Evolutionary conservation across 768 basidiomycete species (phyloP).

Genomic region (Leccinum boreale): DNA sequence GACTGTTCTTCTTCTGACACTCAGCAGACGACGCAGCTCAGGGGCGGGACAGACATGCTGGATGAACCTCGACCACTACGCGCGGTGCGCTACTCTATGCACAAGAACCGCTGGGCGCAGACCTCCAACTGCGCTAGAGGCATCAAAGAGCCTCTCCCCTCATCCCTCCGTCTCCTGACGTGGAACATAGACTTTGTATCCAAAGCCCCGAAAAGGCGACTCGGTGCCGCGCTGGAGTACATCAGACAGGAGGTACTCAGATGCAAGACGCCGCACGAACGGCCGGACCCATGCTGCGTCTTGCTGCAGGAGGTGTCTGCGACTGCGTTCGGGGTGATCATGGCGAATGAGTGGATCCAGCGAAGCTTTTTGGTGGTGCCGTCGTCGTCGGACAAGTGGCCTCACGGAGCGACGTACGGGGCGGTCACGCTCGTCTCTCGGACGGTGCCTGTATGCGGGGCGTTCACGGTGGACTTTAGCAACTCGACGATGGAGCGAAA

Average conservation of each 20-base stretch:
- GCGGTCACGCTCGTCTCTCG: conserved; percentile 67
- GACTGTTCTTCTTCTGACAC: conserved; percentile 27
- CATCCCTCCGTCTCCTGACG: conserved; percentile 53
- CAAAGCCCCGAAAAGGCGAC: conserved; percentile 39
- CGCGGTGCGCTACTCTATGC: conserved; percentile 32
- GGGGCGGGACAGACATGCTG: conserved; percentile 18
- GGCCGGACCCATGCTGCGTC: conserved; percentile 58
- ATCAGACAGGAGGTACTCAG: conserved; percentile 51
- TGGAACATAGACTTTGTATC: conserved; percentile 67
- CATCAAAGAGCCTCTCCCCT: conserved; percentile 36
- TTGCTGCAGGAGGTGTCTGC: conserved; percentile 66
- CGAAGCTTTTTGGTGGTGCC: conserved; percentile 59
- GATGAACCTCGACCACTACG: conserved; percentile 29
- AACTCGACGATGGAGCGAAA: conserved; percentile 49
- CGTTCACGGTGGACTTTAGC: conserved; percentile 52
- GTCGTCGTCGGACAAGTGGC: conserved; percentile 53
- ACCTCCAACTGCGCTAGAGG: conserved; percentile 35
- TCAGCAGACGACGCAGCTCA: conserved; percentile 18
- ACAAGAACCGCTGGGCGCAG: conserved; percentile 32
- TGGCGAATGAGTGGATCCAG: conserved; percentile 61
- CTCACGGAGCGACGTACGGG: conserved; percentile 49
- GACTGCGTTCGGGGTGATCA: conserved; percentile 44
- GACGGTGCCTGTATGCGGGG: conserved; percentile 45
- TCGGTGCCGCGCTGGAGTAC: conserved; percentile 48
- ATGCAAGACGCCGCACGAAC: conserved; percentile 39